Evolutionary conservation across 2,329 filamentous ascomycete genomes (phyloP).

Genomic region (Kalmusia sp.): DNA sequence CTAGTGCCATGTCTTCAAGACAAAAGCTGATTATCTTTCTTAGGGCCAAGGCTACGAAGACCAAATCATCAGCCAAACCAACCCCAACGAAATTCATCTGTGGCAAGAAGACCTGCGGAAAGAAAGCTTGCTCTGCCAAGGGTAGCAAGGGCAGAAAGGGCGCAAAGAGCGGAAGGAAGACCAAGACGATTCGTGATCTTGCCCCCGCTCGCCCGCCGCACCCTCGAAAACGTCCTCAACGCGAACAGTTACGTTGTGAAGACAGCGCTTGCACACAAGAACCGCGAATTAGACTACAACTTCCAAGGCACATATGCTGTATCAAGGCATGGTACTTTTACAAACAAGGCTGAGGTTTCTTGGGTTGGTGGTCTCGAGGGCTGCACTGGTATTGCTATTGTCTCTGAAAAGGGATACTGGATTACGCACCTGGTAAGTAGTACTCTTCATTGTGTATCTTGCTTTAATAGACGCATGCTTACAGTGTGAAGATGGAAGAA

Average conservation of each 20-base stretch:
- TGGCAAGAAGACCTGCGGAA: background rate
- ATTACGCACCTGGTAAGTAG: conserved; percentile 6
- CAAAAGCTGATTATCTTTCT: no score
- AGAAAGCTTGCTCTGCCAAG: background rate
- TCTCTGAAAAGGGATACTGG: conserved; percentile 15
- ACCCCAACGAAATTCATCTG: background rate
- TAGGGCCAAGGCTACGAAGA: background rate
- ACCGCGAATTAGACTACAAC: background rate
- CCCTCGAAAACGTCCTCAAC: background rate
- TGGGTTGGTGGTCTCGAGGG: conserved; percentile 3
- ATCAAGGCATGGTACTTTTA: background rate
- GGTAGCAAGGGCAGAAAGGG: no score
- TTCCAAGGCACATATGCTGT: background rate
- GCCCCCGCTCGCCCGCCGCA: background rate
- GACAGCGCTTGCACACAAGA: background rate
- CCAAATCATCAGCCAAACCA: background rate
- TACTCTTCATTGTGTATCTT: background rate
- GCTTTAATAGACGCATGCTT: background rate
- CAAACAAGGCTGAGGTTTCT: background rate
- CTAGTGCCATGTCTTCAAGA: no score
- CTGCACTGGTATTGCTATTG: conserved; percentile 14
- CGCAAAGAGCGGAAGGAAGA: no score
- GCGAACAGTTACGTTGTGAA: background rate
- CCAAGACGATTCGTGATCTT: background rate
- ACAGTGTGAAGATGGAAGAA: background rate